Base-by-base conservation (phyloP, 1,139 yeast genomes). In the Yamadazyma aaseri region DNA sequence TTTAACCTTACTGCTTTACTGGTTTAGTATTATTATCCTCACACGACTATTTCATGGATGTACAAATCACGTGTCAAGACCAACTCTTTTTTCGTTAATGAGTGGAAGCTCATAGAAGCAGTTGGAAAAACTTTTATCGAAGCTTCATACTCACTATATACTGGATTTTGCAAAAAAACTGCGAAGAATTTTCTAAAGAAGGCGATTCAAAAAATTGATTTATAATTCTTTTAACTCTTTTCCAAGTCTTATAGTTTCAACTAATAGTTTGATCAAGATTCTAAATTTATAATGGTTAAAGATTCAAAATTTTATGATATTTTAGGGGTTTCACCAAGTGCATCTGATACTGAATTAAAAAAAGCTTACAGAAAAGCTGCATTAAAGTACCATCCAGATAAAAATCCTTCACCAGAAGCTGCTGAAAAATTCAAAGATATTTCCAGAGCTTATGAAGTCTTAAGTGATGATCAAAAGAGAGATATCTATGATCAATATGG, bases 341-440 rank as follows among this genome's bases (percentile, higher is more conserved):
- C 97, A 26, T 67, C 79, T 20, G 96, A 86, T 35, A 63, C 76
- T 29, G 95, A 90, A 63, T 81, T 92, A 60, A 92, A 90, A 65
- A 92, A 92, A 63, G 97, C 97, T 14, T 92, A 92, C 70, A 82
- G 97, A 72, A 79, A 86, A 53, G 78, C 86, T 32, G 98, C 98
- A 15, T 76, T 92, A 55, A 90, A 86, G 57, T 85, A 79, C 66
- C 98, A 92, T 61, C 98, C 98, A 42, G 98, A 92, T 67, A 92
- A 92, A 74, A 70, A 70, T 52, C 68, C 75, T 36, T 58, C 64
- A 17, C 85, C 89, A 38, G 96, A 86, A 56, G 97, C 96, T 24
- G 95, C 96, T 36, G 98, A 92, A 58, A 90, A 87, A 66, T 90
- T 90, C 65, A 90, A 90, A 67, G 96, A 89, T 59, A 76, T 87